Percentiles rank a stretch among this genome's conserved stretches.
phyloP scores from a whole-genome alignment of 164 flowering plant species.

The Paratinospora sagittata region DNA sequence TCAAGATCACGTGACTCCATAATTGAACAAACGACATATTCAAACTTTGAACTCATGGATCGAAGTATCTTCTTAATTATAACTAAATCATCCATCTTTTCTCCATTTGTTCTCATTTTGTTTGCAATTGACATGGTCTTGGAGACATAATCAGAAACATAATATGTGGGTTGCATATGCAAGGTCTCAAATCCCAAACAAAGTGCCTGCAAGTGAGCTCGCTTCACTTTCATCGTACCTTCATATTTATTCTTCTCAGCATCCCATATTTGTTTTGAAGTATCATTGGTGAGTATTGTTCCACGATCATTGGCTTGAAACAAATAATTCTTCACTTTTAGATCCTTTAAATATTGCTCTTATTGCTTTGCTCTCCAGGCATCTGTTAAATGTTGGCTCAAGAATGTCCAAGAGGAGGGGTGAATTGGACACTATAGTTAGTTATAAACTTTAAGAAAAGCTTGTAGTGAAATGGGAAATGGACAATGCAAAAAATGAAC shows the following conservation, averaged over 20 bases:
- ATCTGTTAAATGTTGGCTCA: no score
- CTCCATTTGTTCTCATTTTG: conserved; percentile 10
- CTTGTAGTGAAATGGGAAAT: no score
- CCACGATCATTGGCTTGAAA: no score
- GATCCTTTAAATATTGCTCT: no score
- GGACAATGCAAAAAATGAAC: no score
- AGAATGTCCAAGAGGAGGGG: no score
- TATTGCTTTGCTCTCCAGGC: no score
- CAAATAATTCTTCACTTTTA: no score
- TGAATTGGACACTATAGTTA: no score
- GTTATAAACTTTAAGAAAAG: no score
- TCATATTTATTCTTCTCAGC: conserved; percentile 9
- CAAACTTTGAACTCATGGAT: conserved; percentile 3
- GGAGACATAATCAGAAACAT: conserved; percentile 1
- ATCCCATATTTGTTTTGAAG: conserved; percentile 5
- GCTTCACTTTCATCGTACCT: conserved; percentile 5
- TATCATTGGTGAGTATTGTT: neutral
- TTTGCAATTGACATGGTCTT: conserved; percentile 5
- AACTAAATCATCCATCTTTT: conserved; percentile 4
- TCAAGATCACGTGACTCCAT: conserved; percentile 14
- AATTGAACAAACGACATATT: conserved; percentile 13
- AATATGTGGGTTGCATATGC: neutral
- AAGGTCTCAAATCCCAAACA: neutral
- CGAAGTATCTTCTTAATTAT: conserved; percentile 11
- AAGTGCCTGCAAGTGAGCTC: neutral